Evolutionary conservation across 208 protist species (phyloP).

Genomic region (Spongospora subterranea): DNA sequence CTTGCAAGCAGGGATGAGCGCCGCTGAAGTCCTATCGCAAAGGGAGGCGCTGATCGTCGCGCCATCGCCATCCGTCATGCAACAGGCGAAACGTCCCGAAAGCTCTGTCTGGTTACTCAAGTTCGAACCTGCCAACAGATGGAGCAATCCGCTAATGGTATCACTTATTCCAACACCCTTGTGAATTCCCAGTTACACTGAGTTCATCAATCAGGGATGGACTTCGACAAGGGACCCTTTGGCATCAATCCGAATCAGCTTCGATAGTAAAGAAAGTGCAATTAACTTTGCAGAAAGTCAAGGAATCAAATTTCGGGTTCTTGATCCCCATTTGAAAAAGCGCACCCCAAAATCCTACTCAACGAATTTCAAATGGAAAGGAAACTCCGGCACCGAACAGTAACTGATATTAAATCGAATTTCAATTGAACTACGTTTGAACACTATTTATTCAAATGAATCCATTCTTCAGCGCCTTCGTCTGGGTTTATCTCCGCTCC

Average conservation of each 20-base stretch:
- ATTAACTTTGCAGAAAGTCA: slow-evolving; percentile 24
- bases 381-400: too few species aligned
- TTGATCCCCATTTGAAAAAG: slow-evolving; percentile 20
- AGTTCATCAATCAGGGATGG: background rate
- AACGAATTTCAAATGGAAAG: slow-evolving; percentile 54
- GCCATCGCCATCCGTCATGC: slow-evolving; percentile 27
- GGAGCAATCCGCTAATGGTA: slow-evolving; percentile 53
- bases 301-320: background rate
- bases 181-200: background rate
- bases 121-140: background rate
- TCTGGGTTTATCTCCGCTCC: too few species aligned
- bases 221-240: slow-evolving; percentile 5
- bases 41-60: background rate
- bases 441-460: too few species aligned
- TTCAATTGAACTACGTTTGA: too few species aligned
- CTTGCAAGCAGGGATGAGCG: background rate
- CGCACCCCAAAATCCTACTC: slow-evolving; percentile 2
- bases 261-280: background rate
- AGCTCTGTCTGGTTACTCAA: slow-evolving; percentile 1
- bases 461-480: too few species aligned
- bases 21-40: background rate
- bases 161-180: background rate
- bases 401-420: too few species aligned
- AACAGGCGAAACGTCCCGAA: slow-evolving; percentile 47
- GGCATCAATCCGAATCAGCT: background rate